Percentiles rank a stretch among this genome's conserved stretches.
These are phyloP conservation scores for Coniochaeta pulveracea DNA, from an alignment of 2,329 filamentous ascomycete genomes.

Conservation along the genomic window DNA sequence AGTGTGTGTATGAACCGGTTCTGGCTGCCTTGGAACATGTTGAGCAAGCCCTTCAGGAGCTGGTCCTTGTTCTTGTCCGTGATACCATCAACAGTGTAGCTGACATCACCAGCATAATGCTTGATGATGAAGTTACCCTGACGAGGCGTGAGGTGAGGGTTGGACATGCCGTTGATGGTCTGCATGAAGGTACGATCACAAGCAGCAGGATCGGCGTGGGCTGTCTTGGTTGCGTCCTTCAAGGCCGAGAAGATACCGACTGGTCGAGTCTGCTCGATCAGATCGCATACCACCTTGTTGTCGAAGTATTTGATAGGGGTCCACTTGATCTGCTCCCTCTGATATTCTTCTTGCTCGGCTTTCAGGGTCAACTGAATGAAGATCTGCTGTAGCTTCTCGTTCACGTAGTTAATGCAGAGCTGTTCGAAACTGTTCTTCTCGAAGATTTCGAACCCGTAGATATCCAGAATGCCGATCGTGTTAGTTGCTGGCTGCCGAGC, in stretches of 20 bases:
- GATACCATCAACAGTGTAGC: slow-evolving; percentile 89
- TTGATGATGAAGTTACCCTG: slow-evolving; percentile 98
- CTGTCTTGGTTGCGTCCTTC: slow-evolving; percentile 98
- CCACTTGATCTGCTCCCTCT: slow-evolving; percentile 92
- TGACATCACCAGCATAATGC: slow-evolving; percentile 95
- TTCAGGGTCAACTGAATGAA: slow-evolving; percentile 97
- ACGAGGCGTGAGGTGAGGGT: slow-evolving; percentile 80
- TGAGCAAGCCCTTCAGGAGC: slow-evolving; percentile 84
- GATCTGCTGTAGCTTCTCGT: slow-evolving; percentile 97
- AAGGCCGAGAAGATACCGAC: slow-evolving; percentile 89
- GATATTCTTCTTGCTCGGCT: slow-evolving; percentile 96
- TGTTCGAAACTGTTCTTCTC: slow-evolving; percentile 99
- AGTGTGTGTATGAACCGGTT: slow-evolving; percentile 80
- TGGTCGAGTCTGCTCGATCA: slow-evolving; percentile 87
- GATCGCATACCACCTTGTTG: slow-evolving; percentile 95
- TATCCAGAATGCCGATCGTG: slow-evolving; percentile 93
- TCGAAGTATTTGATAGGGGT: slow-evolving; percentile 99
- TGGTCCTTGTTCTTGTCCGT: slow-evolving; percentile 99
- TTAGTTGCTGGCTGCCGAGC: slow-evolving; percentile 66
- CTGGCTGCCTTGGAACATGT: slow-evolving; percentile 70
- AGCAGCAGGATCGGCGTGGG: slow-evolving; percentile 86
- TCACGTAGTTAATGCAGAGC: slow-evolving; percentile 98
- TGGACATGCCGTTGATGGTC: slow-evolving; percentile 79
- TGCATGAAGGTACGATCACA: slow-evolving; percentile 96
- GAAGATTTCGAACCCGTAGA: slow-evolving; percentile 98